Evolutionary conservation across 495 filamentous ascomycete genomes (phyloP).

Genomic region (Peziza echinospora): DNA sequence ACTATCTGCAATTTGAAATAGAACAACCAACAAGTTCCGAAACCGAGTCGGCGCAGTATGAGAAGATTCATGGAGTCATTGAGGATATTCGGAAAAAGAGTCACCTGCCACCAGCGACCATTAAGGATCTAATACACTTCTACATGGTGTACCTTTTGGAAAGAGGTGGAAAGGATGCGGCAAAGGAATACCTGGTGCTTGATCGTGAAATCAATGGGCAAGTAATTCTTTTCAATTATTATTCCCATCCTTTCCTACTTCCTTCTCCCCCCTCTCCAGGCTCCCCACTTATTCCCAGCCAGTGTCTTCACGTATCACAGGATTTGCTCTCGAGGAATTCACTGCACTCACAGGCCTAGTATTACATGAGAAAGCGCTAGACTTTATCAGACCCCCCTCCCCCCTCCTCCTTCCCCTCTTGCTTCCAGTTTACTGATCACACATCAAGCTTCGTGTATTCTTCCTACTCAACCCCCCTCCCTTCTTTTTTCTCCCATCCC

Average conservation of each 20-base stretch:
- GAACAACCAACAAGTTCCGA: constrained; percentile 55
- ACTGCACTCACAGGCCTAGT: too few relatives aligned
- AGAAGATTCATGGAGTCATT: constrained; percentile 60
- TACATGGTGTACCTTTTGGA: constrained; percentile 79
- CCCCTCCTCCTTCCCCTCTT: too few relatives aligned
- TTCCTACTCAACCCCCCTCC: neutral
- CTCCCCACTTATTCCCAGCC: neutral
- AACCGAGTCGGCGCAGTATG: constrained; percentile 42
- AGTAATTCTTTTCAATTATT: too few relatives aligned
- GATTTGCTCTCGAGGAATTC: neutral
- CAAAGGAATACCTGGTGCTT: constrained; percentile 65
- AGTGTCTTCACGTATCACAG: neutral
- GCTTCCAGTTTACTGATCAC: neutral
- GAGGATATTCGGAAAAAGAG: constrained; percentile 57
- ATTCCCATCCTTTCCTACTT: constrained; percentile 4
- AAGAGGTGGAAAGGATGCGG: constrained; percentile 56
- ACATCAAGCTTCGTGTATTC: neutral
- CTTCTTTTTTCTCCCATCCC: too few relatives aligned
- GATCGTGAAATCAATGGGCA: constrained; percentile 77
- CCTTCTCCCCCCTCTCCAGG: constrained; percentile 1
- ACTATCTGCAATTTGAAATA: constrained; percentile 75
- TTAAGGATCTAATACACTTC: constrained; percentile 54
- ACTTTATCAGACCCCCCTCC: too few relatives aligned
- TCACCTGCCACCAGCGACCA: constrained; percentile 38
- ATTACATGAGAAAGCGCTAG: too few relatives aligned